phyloP scores from a whole-genome alignment of 2,329 filamentous ascomycete species.

The Torrubiella hemipterigena region DNA sequence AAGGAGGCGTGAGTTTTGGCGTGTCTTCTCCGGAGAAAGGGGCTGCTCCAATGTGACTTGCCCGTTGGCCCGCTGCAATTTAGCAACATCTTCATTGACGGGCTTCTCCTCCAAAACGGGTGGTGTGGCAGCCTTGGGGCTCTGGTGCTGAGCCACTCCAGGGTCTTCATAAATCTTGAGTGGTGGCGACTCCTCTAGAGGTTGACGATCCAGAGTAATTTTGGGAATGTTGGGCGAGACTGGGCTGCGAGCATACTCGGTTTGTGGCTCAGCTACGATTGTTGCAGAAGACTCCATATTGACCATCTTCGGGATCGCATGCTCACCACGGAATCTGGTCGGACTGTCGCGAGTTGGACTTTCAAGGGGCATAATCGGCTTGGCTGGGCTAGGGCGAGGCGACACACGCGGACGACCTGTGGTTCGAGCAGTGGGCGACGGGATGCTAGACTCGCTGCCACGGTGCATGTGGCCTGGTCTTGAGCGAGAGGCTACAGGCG shows the following conservation, averaged over 20 bases:
- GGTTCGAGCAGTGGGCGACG: slow-evolving; percentile 27
- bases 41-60: slow-evolving; percentile 11
- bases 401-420: slow-evolving; percentile 2
- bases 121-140: slow-evolving; percentile 24
- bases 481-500: slow-evolving; percentile 28
- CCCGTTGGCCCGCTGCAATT: slow-evolving; percentile 14
- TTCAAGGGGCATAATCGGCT: slow-evolving; percentile 15
- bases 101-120: slow-evolving; percentile 48
- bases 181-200: slow-evolving; percentile 1
- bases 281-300: slow-evolving; percentile 20
- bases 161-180: slow-evolving; percentile 54
- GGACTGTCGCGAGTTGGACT: slow-evolving; percentile 23
- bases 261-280: slow-evolving; percentile 8
- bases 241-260: slow-evolving; percentile 5
- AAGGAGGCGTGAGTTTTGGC: slow-evolving; percentile 50
- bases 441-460: slow-evolving; percentile 37
- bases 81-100: slow-evolving; percentile 41
- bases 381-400: slow-evolving; percentile 12
- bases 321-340: slow-evolving; percentile 36
- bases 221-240: slow-evolving; percentile 7
- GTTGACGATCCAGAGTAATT: slow-evolving; percentile 5
- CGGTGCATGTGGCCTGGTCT: slow-evolving; percentile 35
- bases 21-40: slow-evolving; percentile 37
- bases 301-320: slow-evolving; percentile 32
- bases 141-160: slow-evolving; percentile 36